These are phyloP conservation scores for Hawksworthiomyces lignivorus DNA, from an alignment of 2,329 filamentous ascomycete genomes.

Conservation along the genomic window DNA sequence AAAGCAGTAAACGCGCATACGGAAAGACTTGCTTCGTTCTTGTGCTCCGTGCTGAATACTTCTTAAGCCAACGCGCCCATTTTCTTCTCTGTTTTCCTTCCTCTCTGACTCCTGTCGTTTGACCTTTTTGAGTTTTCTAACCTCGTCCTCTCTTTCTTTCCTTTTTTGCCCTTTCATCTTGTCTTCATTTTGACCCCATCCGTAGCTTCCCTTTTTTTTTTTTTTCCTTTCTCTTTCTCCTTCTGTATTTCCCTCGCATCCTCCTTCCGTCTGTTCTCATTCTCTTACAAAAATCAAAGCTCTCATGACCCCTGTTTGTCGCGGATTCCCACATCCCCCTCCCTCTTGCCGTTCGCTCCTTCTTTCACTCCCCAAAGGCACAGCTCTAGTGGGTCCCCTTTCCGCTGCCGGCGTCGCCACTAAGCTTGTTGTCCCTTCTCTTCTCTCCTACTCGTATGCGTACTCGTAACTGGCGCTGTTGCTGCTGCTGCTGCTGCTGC, in stretches of 20 bases:
- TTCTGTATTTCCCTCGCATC: not conserved
- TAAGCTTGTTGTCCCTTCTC: no score
- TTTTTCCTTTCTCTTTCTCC: not conserved
- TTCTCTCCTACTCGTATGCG: not conserved
- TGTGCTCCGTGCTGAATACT: no score
- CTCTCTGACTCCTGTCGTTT: no score
- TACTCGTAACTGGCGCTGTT: not conserved
- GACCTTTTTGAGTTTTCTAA: no score
- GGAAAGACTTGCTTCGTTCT: no score
- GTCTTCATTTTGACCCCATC: not conserved
- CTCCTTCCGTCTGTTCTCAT: not conserved
- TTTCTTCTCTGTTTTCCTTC: no score
- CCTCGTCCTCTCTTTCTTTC: not conserved
- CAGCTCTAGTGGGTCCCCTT: conserved; percentile 7
- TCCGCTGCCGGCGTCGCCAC: conserved; percentile 1
- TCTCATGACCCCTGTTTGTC: conserved; percentile 8
- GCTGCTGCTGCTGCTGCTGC: no score
- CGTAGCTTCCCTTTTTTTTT: not conserved
- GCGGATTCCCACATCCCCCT: conserved; percentile 4
- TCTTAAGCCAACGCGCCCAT: no score
- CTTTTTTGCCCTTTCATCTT: not conserved
- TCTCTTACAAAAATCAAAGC: conserved; percentile 2
- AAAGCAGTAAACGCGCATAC: no score
- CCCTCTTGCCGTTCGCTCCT: not conserved
- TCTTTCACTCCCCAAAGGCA: not conserved